Percentiles rank a stretch among this genome's conserved stretches.
Conservation (phyloP, 164 flowering plant genomes). For the Magnolia kwangsiensis region DNA sequence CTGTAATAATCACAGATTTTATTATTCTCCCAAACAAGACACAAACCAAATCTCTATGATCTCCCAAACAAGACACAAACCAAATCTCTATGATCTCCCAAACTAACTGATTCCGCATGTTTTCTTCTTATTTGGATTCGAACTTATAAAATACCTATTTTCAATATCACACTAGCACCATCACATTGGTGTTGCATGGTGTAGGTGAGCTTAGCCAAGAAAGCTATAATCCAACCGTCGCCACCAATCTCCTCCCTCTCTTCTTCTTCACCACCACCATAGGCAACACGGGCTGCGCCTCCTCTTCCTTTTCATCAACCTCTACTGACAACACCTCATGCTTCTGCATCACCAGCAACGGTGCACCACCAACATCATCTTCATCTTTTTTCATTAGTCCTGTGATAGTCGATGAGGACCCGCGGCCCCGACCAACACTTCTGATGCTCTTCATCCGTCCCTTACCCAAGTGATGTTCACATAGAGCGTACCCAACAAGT, state of each 20-base stretch:
- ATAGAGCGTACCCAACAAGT: constrained; percentile 4
- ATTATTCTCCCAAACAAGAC: not conserved
- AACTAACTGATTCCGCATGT: not conserved
- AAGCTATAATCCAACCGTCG: not conserved
- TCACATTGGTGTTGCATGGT: not conserved
- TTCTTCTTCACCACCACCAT: not conserved
- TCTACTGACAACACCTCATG: not conserved
- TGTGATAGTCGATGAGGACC: not conserved
- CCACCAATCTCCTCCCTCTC: not conserved
- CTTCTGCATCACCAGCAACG: not conserved
- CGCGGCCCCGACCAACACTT: not conserved
- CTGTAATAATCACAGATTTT: too few species aligned
- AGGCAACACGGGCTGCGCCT: not conserved
- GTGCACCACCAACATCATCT: not conserved
- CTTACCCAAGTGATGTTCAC: constrained; percentile 4
- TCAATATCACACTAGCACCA: not conserved
- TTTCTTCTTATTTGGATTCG: not conserved
- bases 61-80: not conserved
- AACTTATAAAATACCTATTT: not conserved
- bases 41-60: not conserved
- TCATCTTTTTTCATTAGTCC: not conserved
- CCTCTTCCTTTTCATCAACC: not conserved
- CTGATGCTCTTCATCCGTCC: not conserved
- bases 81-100: not conserved
- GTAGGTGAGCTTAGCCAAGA: not conserved